Percentiles rank a stretch among this genome's conserved stretches.
phyloP scores from a whole-genome alignment of 352 stramenopile species.

The Blastocystis sp. region DNA sequence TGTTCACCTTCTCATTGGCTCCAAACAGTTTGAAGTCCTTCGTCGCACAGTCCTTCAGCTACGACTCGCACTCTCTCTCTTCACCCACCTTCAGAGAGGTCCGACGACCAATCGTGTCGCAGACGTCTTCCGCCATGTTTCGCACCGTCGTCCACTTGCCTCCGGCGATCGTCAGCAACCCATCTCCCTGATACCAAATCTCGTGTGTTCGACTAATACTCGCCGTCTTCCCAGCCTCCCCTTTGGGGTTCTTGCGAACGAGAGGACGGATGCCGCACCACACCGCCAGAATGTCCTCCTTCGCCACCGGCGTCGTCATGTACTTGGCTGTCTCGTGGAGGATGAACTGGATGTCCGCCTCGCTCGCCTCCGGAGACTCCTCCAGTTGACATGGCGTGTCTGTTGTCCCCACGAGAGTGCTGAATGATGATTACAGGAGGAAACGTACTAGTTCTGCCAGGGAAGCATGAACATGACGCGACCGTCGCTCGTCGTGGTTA shows the following conservation, averaged over 20 bases:
- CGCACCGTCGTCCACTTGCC: constrained; percentile 93
- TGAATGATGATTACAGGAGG: not conserved
- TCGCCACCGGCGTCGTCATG: constrained; percentile 67
- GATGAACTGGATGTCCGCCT: constrained; percentile 83
- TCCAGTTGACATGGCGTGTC: constrained; percentile 82
- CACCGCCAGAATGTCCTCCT: constrained; percentile 79
- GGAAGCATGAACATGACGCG: constrained; percentile 84
- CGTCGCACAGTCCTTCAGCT: constrained; percentile 50
- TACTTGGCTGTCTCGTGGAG: constrained; percentile 72
- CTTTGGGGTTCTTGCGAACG: constrained; percentile 66
- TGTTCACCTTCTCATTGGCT: constrained; percentile 64
- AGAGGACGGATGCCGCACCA: constrained; percentile 87
- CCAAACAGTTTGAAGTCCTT: constrained; percentile 87
- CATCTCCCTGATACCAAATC: constrained; percentile 75
- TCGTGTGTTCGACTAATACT: constrained; percentile 83
- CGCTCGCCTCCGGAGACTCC: constrained; percentile 79
- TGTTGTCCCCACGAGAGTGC: constrained; percentile 79
- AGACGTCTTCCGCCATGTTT: constrained; percentile 85
- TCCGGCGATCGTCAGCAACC: constrained; percentile 83
- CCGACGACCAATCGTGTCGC: not conserved
- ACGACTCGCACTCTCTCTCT: constrained; percentile 62
- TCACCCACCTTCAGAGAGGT: not conserved
- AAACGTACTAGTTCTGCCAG: constrained; percentile 67
- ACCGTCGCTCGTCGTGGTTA: constrained; percentile 84
- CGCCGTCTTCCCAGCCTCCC: constrained; percentile 71